Percentiles rank a stretch among this genome's conserved stretches.
Evolutionary conservation across 1,139 yeast genomes (phyloP).

Genomic region (Petasospora rhodanensis): DNA sequence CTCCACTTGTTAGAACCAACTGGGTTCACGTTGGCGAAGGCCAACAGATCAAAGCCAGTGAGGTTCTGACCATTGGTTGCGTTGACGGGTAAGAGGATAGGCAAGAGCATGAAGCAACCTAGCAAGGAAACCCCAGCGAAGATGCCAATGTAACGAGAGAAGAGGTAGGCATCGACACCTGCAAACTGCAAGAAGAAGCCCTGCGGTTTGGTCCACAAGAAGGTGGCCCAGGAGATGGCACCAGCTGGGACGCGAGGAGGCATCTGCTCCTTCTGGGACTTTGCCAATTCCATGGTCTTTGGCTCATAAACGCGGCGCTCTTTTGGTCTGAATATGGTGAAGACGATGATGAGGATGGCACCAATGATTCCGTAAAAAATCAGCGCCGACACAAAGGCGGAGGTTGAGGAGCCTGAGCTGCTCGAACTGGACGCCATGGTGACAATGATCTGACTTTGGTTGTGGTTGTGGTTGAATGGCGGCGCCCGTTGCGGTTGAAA

Average conservation of each 20-base stretch:
- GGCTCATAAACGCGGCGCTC: slow-evolving; percentile 80
- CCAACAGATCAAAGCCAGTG: slow-evolving; percentile 53
- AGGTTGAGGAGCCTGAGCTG: slow-evolving; percentile 35
- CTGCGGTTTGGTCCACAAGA: slow-evolving; percentile 52
- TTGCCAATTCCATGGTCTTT: slow-evolving; percentile 50
- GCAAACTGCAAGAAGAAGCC: slow-evolving; percentile 69
- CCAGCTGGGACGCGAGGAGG: slow-evolving; percentile 59
- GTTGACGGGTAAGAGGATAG: slow-evolving; percentile 80
- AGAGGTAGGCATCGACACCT: slow-evolving; percentile 87
- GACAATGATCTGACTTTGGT: not conserved
- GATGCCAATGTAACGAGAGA: slow-evolving; percentile 68
- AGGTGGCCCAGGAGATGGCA: slow-evolving; percentile 50
- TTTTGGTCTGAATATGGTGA: slow-evolving; percentile 60
- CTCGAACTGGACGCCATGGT: slow-evolving; percentile 8
- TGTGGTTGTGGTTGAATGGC: not conserved
- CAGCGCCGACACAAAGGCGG: slow-evolving; percentile 49
- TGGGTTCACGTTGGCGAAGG: slow-evolving; percentile 55
- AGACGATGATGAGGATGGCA: slow-evolving; percentile 48
- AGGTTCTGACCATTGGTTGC: slow-evolving; percentile 69
- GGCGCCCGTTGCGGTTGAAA: not conserved
- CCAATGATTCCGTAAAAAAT: slow-evolving; percentile 56
- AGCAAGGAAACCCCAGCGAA: slow-evolving; percentile 53
- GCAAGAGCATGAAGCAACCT: slow-evolving; percentile 67
- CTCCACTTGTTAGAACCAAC: slow-evolving; percentile 41
- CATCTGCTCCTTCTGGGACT: slow-evolving; percentile 37